These are phyloP conservation scores for Aphanocladium album DNA, from an alignment of 2,329 filamentous ascomycete genomes.

Conservation along the genomic window DNA sequence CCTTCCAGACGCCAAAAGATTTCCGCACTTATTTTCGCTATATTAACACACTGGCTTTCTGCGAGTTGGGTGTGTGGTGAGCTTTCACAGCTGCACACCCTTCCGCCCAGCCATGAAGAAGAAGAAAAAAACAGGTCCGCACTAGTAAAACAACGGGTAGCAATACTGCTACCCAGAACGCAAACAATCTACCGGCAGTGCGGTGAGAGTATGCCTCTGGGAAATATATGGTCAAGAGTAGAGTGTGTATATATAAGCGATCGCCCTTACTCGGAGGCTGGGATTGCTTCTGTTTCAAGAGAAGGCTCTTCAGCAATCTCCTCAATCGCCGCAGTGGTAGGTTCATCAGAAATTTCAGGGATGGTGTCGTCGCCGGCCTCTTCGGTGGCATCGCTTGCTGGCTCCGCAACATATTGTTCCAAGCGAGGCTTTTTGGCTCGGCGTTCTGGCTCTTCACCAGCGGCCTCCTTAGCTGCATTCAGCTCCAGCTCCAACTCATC, in stretches of 20 bases:
- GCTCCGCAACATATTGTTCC: conserved; percentile 13
- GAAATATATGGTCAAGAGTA: background rate
- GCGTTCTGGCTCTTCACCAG: conserved; percentile 18
- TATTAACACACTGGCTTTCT: conserved; percentile 2
- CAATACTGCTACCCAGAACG: background rate
- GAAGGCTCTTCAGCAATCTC: background rate
- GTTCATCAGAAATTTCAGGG: background rate
- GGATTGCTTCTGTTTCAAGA: background rate
- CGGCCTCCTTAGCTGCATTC: conserved; percentile 25
- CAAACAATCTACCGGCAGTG: background rate
- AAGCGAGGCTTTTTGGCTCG: conserved; percentile 25
- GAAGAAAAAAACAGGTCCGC: background rate
- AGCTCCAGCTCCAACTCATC: conserved; percentile 67
- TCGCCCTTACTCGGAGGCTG: background rate
- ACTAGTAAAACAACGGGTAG: conserved; percentile 3
- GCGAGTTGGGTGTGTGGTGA: background rate
- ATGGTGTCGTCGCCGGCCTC: background rate
- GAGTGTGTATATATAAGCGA: background rate
- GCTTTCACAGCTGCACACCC: background rate
- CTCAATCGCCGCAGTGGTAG: background rate
- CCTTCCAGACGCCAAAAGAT: conserved; percentile 6
- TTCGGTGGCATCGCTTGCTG: background rate
- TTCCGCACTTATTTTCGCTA: conserved; percentile 6
- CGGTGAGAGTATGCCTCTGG: background rate
- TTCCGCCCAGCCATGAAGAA: background rate